A percentile compares a stretch with the other conserved stretches of the same genome.
phyloP scores from a whole-genome alignment of 2,329 filamentous ascomycete genomes.

The Apiospora malaysiana region DNA sequence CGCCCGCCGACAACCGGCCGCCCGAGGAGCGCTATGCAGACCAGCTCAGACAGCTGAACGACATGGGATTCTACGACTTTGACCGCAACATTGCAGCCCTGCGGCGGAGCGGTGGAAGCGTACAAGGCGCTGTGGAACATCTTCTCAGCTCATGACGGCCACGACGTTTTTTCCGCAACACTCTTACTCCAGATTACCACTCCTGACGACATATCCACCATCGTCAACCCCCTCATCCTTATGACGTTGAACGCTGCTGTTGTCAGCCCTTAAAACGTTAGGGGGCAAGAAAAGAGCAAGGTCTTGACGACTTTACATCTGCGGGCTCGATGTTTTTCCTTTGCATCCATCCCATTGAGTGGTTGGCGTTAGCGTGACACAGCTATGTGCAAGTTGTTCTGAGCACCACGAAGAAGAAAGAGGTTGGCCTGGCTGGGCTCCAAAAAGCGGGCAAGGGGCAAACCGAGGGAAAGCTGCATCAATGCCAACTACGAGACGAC shows the following conservation, averaged over 20 bases:
- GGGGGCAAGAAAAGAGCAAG: neutral
- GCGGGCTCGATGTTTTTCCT: neutral
- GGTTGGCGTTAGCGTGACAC: neutral
- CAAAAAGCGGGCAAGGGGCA: neutral
- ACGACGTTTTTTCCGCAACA: neutral
- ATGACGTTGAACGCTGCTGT: neutral
- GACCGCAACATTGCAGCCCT: constrained; percentile 90
- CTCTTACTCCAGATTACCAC: neutral
- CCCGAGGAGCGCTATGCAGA: constrained; percentile 93
- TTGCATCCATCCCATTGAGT: neutral
- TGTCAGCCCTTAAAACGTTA: neutral
- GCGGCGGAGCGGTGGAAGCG: constrained; percentile 87
- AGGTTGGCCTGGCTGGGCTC: neutral
- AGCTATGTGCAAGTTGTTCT: neutral
- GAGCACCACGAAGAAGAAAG: neutral
- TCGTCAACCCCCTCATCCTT: neutral
- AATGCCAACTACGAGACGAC: constrained; percentile 1
- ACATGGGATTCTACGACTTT: constrained; percentile 99
- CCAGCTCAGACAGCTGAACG: constrained; percentile 88
- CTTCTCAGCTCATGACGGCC: constrained; percentile 54
- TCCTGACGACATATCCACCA: neutral
- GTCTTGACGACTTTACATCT: neutral
- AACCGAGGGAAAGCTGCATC: neutral
- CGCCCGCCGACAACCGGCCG: constrained; percentile 80
- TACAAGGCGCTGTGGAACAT: constrained; percentile 88